Base-by-base conservation (phyloP, 306 rosid genomes). In the Leucaena leucocephala region DNA sequence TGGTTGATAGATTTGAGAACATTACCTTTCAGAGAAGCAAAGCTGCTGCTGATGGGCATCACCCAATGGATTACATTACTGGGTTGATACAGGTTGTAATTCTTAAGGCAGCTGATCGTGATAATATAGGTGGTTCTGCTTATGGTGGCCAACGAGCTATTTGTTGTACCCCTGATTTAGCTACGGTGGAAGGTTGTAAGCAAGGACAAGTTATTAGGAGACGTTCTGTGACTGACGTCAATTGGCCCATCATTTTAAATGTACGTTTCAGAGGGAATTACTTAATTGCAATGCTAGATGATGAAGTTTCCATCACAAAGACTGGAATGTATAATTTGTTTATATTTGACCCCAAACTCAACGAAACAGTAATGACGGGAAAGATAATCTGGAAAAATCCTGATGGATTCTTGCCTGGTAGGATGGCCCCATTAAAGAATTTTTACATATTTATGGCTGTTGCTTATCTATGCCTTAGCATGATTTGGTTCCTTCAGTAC, bases 241-340 rank as follows among this genome's bases (percentile, higher is more conserved):
- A 88, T 57, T 95, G 98, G 98, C 98, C 98, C 7, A 48, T 91
- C 76, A 78, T 95, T 65, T 35, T 88, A 38, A 89, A 88, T 81
- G 89, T 90, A 33, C 83, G 74, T 43, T 92, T 91, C 71, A 75
- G 81, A 36, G 91, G 90, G 42, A 91, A 85, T 61, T 66, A 46
- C 66, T 22, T 69, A 40, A 43, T 45, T 49, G 59, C 87, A 58
- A 80, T 57, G 38, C 87, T 95, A 80, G 84, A 73, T 55, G 80
- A 63, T 43, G 86, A 85, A 74, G 82, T 92, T 82, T 39, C 84
- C 46, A 91, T 95, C 75, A 80, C 84, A 0, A 91, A 92, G 82
- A 87, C 97, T n/a, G 98, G 98, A 84, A 95, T 95, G 97, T 95
- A 95, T 77, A 95, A 88, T 83, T 85, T 95, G 87, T 91, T 95